These are phyloP conservation scores for Cryptosporidium tyzzeri DNA, from an alignment of 169 alveolate genomes.

Conservation along the genomic window DNA sequence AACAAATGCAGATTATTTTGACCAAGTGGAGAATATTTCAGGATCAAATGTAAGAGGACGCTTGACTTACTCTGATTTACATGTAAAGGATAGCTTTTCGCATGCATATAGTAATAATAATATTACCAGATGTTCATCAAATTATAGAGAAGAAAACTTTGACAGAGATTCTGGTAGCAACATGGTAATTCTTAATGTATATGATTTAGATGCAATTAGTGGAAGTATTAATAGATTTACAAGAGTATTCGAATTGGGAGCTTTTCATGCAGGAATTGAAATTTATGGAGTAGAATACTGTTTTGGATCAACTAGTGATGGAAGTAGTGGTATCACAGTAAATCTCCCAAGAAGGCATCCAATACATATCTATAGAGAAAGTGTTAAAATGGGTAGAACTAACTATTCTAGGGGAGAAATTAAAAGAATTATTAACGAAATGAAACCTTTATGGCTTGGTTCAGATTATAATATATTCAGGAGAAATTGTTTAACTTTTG, in stretches of 20 bases:
- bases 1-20: neutral
- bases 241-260: constrained; percentile 72
- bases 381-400: constrained; percentile 75
- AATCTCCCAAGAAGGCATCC: constrained; percentile 76
- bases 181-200: constrained; percentile 74
- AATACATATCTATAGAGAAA: constrained; percentile 75
- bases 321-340: constrained; percentile 68
- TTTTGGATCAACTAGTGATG: constrained; percentile 76
- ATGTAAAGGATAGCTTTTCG: neutral
- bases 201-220: constrained; percentile 69
- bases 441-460: constrained; percentile 75
- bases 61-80: neutral
- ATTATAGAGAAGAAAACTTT: constrained; percentile 6
- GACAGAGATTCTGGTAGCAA: constrained; percentile 31
- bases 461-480: constrained; percentile 73
- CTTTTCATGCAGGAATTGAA: constrained; percentile 77
- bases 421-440: constrained; percentile 38
- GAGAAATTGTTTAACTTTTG: constrained; percentile 75
- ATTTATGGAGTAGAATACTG: constrained; percentile 77
- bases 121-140: neutral
- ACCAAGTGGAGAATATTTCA: constrained; percentile 28
- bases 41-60: constrained; percentile 12
- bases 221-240: constrained; percentile 66
- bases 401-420: constrained; percentile 66
- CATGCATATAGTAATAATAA: neutral